Percentiles rank a stretch among this genome's conserved stretches.
Evolutionary conservation across 768 basidiomycete genomes (phyloP).

Genomic region (Lactarius psammicola): DNA sequence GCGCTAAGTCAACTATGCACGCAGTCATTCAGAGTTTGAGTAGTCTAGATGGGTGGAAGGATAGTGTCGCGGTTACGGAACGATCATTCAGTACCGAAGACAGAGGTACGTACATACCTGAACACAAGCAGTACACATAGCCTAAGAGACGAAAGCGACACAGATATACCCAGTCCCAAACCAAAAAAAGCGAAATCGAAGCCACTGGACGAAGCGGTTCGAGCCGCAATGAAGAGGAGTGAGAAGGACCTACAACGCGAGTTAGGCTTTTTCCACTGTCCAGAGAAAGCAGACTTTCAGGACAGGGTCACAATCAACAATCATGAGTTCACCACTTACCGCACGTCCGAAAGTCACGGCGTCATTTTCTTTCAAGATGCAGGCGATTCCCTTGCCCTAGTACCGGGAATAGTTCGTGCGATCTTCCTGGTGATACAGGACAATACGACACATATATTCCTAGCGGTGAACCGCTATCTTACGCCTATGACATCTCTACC

Average conservation of each 20-base stretch:
- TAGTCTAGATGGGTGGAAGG: too few relatives aligned
- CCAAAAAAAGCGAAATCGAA: background rate
- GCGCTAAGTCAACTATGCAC: background rate
- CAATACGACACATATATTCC: background rate
- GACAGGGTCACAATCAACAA: too few relatives aligned
- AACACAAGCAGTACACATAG: too few relatives aligned
- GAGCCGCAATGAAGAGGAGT: background rate
- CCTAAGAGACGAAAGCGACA: background rate
- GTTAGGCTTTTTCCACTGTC: background rate
- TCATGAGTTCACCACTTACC: slow-evolving; percentile 1
- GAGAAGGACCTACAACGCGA: background rate
- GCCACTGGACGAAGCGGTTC: background rate
- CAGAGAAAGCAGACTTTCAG: background rate
- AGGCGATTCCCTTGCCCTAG: background rate
- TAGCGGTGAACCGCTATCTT: background rate
- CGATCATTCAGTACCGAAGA: background rate
- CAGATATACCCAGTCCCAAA: background rate
- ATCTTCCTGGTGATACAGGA: slow-evolving; percentile 10
- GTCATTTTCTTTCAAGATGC: slow-evolving; percentile 7
- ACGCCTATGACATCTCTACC: background rate
- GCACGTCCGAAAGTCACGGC: background rate
- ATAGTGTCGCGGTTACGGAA: background rate
- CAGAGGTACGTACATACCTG: background rate
- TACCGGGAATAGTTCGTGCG: background rate
- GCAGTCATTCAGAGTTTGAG: background rate